Percentiles rank a stretch among this genome's conserved stretches.
Conservation (phyloP, 345 rosid genomes). For the Populus pruinosa region DNA sequence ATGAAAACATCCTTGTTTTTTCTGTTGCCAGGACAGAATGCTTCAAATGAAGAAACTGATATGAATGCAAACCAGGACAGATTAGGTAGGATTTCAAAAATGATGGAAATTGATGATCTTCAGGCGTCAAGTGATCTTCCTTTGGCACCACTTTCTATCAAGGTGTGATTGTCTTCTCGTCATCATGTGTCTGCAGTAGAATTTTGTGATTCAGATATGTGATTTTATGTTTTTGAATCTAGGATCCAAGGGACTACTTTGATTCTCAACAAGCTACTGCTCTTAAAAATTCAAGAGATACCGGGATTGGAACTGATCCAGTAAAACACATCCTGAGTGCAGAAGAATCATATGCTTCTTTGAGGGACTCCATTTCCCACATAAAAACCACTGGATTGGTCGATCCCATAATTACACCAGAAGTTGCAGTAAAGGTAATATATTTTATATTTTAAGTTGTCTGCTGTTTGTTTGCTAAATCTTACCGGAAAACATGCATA, state of each 20-base stretch:
- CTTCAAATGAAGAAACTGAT: constrained; percentile 47
- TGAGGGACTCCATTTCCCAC: constrained; percentile 59
- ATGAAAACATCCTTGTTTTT: constrained; percentile 7
- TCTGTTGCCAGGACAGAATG: constrained; percentile 25
- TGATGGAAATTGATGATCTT: constrained; percentile 83
- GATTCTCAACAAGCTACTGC: constrained; percentile 89
- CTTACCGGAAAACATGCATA: background rate
- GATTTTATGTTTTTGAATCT: constrained; percentile 24
- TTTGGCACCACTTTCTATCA: constrained; percentile 69
- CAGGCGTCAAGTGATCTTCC: constrained; percentile 56
- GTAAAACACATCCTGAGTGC: constrained; percentile 39
- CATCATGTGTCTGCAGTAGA: constrained; percentile 13
- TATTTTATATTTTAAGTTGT: background rate
- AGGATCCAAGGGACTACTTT: constrained; percentile 97
- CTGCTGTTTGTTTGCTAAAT: background rate
- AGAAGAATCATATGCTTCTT: constrained; percentile 57
- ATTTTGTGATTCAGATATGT: constrained; percentile 4
- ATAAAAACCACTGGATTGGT: constrained; percentile 51
- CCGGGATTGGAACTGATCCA: constrained; percentile 33
- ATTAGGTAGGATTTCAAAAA: constrained; percentile 45
- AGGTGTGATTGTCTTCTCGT: constrained; percentile 39
- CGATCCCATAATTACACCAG: constrained; percentile 65
- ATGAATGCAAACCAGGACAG: constrained; percentile 42
- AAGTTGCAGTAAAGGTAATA: constrained; percentile 69
- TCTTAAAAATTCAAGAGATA: constrained; percentile 46